phyloP scores from a whole-genome alignment of 2,329 filamentous ascomycete species.

The Aspergillus texensis region DNA sequence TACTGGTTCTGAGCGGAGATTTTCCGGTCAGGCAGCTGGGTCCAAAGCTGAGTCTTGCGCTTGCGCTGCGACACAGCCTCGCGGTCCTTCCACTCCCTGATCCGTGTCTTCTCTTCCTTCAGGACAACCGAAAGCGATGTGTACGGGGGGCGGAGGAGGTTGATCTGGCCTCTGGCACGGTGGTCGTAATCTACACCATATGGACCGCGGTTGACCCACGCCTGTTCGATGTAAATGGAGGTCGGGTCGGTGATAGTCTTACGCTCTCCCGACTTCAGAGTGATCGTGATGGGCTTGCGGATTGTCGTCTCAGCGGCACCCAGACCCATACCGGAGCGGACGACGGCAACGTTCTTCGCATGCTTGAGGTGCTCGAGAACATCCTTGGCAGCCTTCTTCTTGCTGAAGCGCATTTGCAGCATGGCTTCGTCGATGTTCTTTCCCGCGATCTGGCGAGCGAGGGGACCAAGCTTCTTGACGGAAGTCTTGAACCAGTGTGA shows the following conservation, averaged over 20 bases:
- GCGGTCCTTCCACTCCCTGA: constrained; percentile 77
- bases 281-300: constrained; percentile 59
- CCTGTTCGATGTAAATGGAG: constrained; percentile 86
- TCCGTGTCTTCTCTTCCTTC: constrained; percentile 90
- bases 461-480: constrained; percentile 84
- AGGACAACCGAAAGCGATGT: constrained; percentile 78
- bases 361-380: constrained; percentile 77
- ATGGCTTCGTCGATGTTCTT: constrained; percentile 95
- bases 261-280: constrained; percentile 74
- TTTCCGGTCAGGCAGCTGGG: constrained; percentile 82
- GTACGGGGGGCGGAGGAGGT: constrained; percentile 69
- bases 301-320: constrained; percentile 33
- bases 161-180: constrained; percentile 73
- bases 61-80: constrained; percentile 76
- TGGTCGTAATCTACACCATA: constrained; percentile 66
- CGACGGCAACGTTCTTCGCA: constrained; percentile 79
- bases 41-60: constrained; percentile 77
- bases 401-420: constrained; percentile 90
- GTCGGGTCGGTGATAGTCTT: constrained; percentile 72
- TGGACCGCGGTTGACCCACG: constrained; percentile 83
- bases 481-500: constrained; percentile 79
- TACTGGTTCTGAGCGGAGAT: constrained; percentile 84
- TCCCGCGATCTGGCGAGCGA: constrained; percentile 86
- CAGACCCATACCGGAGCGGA: constrained; percentile 82
- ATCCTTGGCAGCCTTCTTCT: constrained; percentile 87